A percentile compares a stretch with the other conserved stretches of the same genome.
phyloP scores from a whole-genome alignment of 805 yeast species.

The Wickerhamomyces chambardii region DNA sequence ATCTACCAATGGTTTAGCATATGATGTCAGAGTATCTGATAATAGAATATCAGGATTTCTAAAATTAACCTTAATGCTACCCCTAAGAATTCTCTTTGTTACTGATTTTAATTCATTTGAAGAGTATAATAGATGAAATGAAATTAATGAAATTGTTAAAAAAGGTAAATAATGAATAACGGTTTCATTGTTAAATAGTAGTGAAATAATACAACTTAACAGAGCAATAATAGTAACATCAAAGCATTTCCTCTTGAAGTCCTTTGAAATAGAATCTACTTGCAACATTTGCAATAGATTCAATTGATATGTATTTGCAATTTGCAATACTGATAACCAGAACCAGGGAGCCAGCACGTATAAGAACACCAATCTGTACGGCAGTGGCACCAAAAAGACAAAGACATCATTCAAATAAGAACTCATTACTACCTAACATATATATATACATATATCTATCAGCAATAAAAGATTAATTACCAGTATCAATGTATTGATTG shows the following conservation, averaged over 20 bases:
- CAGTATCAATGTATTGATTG: no score
- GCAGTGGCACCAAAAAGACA: neutral
- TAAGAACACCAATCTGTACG: neutral
- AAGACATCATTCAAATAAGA: no score
- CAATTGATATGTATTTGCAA: no score
- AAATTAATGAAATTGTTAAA: conserved; percentile 23
- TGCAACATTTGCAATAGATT: no score
- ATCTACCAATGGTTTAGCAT: conserved; percentile 70
- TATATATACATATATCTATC: no score
- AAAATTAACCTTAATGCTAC: conserved; percentile 48
- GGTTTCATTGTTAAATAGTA: conserved; percentile 6
- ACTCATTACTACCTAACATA: no score
- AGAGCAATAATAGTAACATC: neutral
- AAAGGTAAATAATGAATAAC: conserved; percentile 25
- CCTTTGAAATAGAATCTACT: neutral
- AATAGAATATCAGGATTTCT: conserved; percentile 75
- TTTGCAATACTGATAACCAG: neutral
- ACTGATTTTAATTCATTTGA: conserved; percentile 33
- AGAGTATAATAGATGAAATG: conserved; percentile 24
- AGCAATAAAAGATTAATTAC: no score
- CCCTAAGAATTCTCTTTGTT: conserved; percentile 41
- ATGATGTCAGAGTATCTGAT: conserved; percentile 81
- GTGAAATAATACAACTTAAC: neutral
- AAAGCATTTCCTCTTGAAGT: neutral
- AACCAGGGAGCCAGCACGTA: neutral